phyloP scores from a whole-genome alignment of 805 yeast species.

The Candida wancherniae region DNA sequence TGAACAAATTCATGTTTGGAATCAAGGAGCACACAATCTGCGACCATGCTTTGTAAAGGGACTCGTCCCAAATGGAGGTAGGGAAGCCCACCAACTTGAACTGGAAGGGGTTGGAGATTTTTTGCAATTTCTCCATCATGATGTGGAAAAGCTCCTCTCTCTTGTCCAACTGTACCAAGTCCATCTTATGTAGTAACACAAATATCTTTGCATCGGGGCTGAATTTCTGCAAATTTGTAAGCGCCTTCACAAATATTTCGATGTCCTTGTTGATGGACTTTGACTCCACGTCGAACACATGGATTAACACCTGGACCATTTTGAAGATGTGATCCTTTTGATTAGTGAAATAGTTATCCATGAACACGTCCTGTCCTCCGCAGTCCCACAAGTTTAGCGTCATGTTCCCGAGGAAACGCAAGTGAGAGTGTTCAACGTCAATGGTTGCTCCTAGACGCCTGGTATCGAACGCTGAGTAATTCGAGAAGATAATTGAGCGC shows the following conservation, averaged over 20 bases:
- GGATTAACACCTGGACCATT: constrained; percentile 92
- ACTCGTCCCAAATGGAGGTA: constrained; percentile 96
- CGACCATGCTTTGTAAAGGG: constrained; percentile 95
- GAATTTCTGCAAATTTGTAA: constrained; percentile 73
- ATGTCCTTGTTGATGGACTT: constrained; percentile 90
- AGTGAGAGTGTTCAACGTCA: constrained; percentile 96
- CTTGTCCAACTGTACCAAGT: constrained; percentile 80
- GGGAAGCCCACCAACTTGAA: constrained; percentile 82
- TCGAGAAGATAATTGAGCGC: constrained; percentile 93
- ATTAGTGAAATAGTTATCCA: constrained; percentile 87
- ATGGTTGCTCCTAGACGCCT: constrained; percentile 94
- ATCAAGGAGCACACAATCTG: constrained; percentile 90
- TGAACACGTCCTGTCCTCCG: constrained; percentile 95
- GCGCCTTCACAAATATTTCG: constrained; percentile 80
- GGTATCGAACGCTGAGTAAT: constrained; percentile 95
- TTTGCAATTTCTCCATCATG: constrained; percentile 78
- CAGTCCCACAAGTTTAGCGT: constrained; percentile 96
- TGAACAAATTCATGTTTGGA: constrained; percentile 82
- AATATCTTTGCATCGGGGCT: constrained; percentile 91
- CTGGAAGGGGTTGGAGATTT: constrained; percentile 59
- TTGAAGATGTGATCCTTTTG: constrained; percentile 90
- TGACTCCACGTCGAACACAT: constrained; percentile 93
- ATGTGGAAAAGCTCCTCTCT: constrained; percentile 77
- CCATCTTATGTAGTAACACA: constrained; percentile 93
- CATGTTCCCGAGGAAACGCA: constrained; percentile 91